Percentiles rank a stretch among this genome's conserved stretches.
These are phyloP conservation scores for Fusarium austroafricanum DNA, from an alignment of 2,329 filamentous ascomycete genomes.

Conservation along the genomic window DNA sequence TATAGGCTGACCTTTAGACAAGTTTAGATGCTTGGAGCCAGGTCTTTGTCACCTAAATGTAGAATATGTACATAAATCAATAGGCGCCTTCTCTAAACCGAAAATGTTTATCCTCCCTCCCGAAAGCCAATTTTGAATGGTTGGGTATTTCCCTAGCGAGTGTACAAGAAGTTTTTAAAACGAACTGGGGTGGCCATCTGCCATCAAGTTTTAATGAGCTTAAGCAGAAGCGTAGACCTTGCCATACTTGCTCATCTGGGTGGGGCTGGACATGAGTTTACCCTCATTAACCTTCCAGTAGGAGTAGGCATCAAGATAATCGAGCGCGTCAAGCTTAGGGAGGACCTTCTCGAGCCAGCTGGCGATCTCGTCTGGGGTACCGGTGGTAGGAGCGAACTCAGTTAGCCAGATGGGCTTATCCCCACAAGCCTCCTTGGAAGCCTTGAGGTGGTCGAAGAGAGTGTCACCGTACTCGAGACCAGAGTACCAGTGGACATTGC, in stretches of 20 bases:
- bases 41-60: slow-evolving; percentile 34
- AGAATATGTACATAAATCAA: slow-evolving; percentile 50
- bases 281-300: slow-evolving; percentile 65
- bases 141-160: slow-evolving; percentile 51
- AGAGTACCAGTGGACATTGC: slow-evolving; percentile 74
- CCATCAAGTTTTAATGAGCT: slow-evolving; percentile 10
- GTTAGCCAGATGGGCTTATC: slow-evolving; percentile 69
- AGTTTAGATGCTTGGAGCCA: slow-evolving; percentile 5
- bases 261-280: slow-evolving; percentile 55
- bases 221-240: slow-evolving; percentile 60
- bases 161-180: slow-evolving; percentile 54
- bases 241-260: slow-evolving; percentile 60
- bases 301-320: slow-evolving; percentile 66
- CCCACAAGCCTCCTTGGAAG: slow-evolving; percentile 58
- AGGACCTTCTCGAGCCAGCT: slow-evolving; percentile 64
- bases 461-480: slow-evolving; percentile 57
- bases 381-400: slow-evolving; percentile 69
- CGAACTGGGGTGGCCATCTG: slow-evolving; percentile 16
- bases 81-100: slow-evolving; percentile 41
- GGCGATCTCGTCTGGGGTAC: slow-evolving; percentile 51
- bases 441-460: slow-evolving; percentile 66
- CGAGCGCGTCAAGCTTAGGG: slow-evolving; percentile 60
- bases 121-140: slow-evolving; percentile 42
- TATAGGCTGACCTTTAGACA: slow-evolving; percentile 14
- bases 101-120: slow-evolving; percentile 38